A percentile compares a stretch with the other conserved stretches of the same genome.
These are phyloP conservation scores for Pseudozyma thailandica DNA, from an alignment of 1,284 basidiomycete species.

Conservation along the genomic window DNA sequence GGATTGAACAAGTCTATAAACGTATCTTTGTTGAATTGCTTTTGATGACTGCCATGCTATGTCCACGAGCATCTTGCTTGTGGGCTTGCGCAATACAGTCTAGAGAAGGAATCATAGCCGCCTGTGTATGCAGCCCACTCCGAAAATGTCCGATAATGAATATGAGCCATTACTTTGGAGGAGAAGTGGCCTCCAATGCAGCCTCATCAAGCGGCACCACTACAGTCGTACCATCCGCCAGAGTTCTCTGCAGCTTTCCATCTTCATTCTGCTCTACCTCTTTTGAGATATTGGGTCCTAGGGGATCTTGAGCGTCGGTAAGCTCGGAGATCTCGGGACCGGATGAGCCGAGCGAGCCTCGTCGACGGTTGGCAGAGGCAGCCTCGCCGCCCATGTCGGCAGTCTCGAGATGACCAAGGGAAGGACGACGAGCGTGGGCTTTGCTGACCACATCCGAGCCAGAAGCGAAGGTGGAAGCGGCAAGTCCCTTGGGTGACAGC, in stretches of 20 bases:
- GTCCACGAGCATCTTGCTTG: no score
- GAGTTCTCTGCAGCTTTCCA: slow-evolving; percentile 56
- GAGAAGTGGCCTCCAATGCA: slow-evolving; percentile 33
- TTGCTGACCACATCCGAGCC: slow-evolving; percentile 34
- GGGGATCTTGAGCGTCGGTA: slow-evolving; percentile 39
- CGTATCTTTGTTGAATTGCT: no score
- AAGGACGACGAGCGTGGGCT: slow-evolving; percentile 49
- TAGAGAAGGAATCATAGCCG: no score
- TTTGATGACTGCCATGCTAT: no score
- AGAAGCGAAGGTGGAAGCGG: slow-evolving; percentile 4
- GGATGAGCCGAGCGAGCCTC: slow-evolving; percentile 30
- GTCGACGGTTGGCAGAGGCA: slow-evolving; percentile 1
- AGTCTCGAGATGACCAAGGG: slow-evolving; percentile 43
- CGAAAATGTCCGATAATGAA: no score
- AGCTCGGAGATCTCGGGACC: slow-evolving; percentile 42
- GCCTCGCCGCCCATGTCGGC: not conserved
- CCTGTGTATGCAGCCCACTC: no score
- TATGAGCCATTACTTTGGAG: slow-evolving; percentile 1
- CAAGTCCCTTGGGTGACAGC: slow-evolving; percentile 14
- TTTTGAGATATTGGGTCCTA: slow-evolving; percentile 53
- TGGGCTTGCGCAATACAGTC: no score
- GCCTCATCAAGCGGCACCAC: slow-evolving; percentile 65
- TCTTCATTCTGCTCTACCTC: slow-evolving; percentile 39
- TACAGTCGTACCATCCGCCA: slow-evolving; percentile 60
- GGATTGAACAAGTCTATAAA: no score